Evolutionary conservation across 768 basidiomycete genomes (phyloP).

Genomic region (Lyophyllum shimeji): DNA sequence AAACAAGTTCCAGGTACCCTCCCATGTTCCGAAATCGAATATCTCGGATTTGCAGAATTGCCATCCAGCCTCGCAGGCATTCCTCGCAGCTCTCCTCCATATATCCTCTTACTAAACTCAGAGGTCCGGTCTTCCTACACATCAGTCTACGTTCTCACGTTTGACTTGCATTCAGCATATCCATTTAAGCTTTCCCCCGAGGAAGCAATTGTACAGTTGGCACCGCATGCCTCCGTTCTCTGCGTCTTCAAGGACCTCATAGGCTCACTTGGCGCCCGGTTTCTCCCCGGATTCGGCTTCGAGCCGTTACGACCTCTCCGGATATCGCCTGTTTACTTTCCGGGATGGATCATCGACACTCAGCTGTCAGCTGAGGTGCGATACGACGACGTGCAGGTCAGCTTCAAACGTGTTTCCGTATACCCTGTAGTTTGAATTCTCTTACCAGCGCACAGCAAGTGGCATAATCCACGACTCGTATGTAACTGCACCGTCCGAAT

Average conservation of each 20-base stretch:
- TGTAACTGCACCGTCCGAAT: slow-evolving; percentile 24
- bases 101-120: slow-evolving; percentile 34
- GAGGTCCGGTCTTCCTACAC: slow-evolving; percentile 26
- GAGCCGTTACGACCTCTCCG: slow-evolving; percentile 42
- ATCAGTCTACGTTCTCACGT: neutral
- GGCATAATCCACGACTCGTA: slow-evolving; percentile 46
- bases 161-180: slow-evolving; percentile 34
- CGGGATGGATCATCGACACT: slow-evolving; percentile 61
- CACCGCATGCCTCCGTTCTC: slow-evolving; percentile 27
- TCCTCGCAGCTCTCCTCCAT: slow-evolving; percentile 11
- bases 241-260: slow-evolving; percentile 22
- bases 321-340: slow-evolving; percentile 57
- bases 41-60: slow-evolving; percentile 12
- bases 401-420: neutral
- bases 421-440: neutral
- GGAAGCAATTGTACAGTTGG: slow-evolving; percentile 41
- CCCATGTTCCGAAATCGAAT: slow-evolving; percentile 19
- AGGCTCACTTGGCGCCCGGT: slow-evolving; percentile 32
- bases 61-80: slow-evolving; percentile 3
- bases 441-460: slow-evolving; percentile 27
- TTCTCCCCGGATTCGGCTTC: slow-evolving; percentile 37
- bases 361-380: slow-evolving; percentile 43
- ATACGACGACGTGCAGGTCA: slow-evolving; percentile 24
- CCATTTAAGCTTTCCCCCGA: slow-evolving; percentile 50
- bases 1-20: neutral